These are phyloP conservation scores for Prototheca wickerhamii DNA, from an alignment of 163 green algal genomes.

Conservation along the genomic window DNA sequence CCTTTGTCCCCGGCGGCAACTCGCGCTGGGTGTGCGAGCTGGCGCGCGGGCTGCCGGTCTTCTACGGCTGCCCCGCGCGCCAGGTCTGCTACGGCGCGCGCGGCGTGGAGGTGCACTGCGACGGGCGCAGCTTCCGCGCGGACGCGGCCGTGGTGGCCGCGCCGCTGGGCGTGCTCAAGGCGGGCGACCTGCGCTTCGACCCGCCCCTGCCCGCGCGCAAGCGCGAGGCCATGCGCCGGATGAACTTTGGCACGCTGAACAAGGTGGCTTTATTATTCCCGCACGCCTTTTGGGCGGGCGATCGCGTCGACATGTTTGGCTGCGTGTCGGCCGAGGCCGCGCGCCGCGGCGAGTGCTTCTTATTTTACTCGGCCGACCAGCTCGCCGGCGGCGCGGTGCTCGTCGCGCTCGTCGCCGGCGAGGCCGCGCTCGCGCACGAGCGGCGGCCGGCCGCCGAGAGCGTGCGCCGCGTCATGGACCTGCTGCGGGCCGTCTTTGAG, in stretches of 20 bases:
- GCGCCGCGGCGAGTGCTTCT: constrained; percentile 74
- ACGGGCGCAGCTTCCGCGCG: constrained; percentile 33
- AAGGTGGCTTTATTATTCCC: constrained; percentile 84
- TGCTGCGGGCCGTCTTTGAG: constrained; percentile 68
- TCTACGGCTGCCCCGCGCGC: constrained; percentile 61
- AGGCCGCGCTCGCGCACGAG: constrained; percentile 69
- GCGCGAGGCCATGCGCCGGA: constrained; percentile 38
- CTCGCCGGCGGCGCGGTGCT: constrained; percentile 67
- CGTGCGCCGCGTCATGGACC: constrained; percentile 56
- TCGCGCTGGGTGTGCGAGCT: constrained; percentile 63
- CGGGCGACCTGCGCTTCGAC: constrained; percentile 27
- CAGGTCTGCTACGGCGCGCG: constrained; percentile 47
- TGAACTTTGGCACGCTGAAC: constrained; percentile 87
- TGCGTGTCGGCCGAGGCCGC: constrained; percentile 34
- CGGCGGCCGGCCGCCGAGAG: constrained; percentile 27
- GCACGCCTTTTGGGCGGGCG: constrained; percentile 66
- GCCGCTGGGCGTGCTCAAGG: constrained; percentile 78
- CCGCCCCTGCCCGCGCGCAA: constrained; percentile 50
- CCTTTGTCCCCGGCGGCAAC: constrained; percentile 75
- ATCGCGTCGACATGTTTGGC: constrained; percentile 78
- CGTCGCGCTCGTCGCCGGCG: constrained; percentile 68
- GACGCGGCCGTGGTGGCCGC: constrained; percentile 72
- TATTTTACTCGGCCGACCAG: constrained; percentile 81
- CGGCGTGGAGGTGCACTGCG: constrained; percentile 49
- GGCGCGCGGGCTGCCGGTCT: constrained; percentile 58